Conservation (phyloP, 805 yeast species). For the Sugiyamaella floridensis region DNA sequence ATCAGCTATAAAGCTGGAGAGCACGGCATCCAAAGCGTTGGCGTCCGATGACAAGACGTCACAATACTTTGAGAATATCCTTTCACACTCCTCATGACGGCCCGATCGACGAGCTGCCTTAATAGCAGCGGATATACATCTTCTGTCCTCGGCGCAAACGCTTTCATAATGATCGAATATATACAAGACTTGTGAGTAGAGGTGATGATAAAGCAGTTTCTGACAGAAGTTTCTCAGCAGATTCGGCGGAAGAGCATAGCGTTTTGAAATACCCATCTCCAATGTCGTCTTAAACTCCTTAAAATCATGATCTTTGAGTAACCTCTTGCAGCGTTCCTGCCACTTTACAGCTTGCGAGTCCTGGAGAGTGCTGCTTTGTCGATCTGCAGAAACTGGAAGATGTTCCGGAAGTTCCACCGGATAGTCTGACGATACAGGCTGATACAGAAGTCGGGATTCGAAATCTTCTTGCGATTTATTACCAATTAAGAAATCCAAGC, state of each 20-base stretch:
- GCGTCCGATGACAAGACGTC: conserved; percentile 8
- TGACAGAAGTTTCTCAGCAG: conserved; percentile 6
- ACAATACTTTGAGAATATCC: conserved; percentile 11
- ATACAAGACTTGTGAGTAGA: conserved; percentile 7
- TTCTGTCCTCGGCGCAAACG: conserved; percentile 1
- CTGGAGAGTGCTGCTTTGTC: neutral
- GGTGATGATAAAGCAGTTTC: conserved; percentile 5
- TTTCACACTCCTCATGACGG: conserved; percentile 10
- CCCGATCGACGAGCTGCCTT: conserved; percentile 11
- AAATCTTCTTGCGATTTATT: neutral
- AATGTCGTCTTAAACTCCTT: conserved; percentile 2
- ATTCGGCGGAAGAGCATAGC: neutral
- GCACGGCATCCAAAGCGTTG: conserved; percentile 7
- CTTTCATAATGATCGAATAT: conserved; percentile 11
- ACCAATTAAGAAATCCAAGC: conserved; percentile 4
- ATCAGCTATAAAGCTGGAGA: conserved; percentile 13
- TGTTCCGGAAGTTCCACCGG: neutral
- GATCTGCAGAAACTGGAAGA: neutral
- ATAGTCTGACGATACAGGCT: no score
- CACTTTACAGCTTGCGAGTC: neutral
- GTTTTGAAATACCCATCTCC: neutral
- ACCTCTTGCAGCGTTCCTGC: neutral
- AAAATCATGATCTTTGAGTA: conserved; percentile 6
- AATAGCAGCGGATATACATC: conserved; percentile 12
- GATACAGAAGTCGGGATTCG: neutral